Conservation (phyloP, 495 filamentous ascomycete genomes). For the Aspergillus bertholletiae region DNA sequence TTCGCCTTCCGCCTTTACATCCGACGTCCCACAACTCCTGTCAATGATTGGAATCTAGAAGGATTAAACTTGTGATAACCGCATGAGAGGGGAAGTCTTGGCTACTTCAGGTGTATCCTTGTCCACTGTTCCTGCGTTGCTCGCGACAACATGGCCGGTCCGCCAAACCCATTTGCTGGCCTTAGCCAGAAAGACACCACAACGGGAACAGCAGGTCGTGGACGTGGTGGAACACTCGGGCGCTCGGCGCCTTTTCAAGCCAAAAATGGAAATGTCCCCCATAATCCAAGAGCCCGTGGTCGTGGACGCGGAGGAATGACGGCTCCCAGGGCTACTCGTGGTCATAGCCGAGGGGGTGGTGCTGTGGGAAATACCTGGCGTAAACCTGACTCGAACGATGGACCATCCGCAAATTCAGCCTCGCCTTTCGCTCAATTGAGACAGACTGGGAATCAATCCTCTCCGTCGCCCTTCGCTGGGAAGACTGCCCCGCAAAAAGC, state of each 20-base stretch:
- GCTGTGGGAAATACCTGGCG: constrained; percentile 16
- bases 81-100: not conserved
- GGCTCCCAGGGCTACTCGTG: constrained; percentile 15
- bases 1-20: not conserved
- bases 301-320: constrained; percentile 27
- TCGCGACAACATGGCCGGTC: constrained; percentile 37
- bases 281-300: constrained; percentile 19
- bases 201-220: constrained; percentile 26
- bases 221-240: constrained; percentile 23
- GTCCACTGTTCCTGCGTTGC: constrained; percentile 21
- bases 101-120: not conserved
- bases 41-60: not conserved
- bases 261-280: constrained; percentile 16
- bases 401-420: not conserved
- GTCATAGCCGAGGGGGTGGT: constrained; percentile 21
- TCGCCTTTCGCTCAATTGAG: constrained; percentile 35
- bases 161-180: constrained; percentile 32
- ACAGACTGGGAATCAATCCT: constrained; percentile 18
- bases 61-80: not conserved
- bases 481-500: constrained; percentile 15
- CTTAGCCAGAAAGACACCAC: constrained; percentile 28
- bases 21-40: not conserved
- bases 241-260: constrained; percentile 19
- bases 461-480: constrained; percentile 15
- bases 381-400: constrained; percentile 9